These are phyloP conservation scores for Gaeumannomyces tritici DNA, from an alignment of 2,329 filamentous ascomycete species.

Conservation along the genomic window DNA sequence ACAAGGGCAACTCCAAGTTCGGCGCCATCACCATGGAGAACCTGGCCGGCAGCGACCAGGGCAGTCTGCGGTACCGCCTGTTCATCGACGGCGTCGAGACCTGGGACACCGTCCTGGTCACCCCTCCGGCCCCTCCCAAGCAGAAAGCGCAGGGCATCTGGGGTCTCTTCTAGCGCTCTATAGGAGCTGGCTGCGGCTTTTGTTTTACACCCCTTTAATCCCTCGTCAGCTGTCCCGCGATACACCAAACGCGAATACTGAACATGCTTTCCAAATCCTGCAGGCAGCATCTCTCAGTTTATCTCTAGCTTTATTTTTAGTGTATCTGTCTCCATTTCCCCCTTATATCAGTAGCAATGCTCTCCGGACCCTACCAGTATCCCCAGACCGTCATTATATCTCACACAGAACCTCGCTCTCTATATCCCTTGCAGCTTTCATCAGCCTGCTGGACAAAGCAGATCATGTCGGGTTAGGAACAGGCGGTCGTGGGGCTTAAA, in stretches of 20 bases:
- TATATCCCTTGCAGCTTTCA: background rate
- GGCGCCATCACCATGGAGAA: constrained; percentile 72
- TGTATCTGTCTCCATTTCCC: background rate
- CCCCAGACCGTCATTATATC: background rate
- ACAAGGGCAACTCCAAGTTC: constrained; percentile 83
- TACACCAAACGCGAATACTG: background rate
- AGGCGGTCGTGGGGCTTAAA: background rate
- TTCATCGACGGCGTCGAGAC: constrained; percentile 72
- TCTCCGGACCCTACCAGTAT: background rate
- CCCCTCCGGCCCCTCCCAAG: constrained; percentile 28
- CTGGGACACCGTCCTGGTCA: constrained; percentile 57
- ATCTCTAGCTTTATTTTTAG: background rate
- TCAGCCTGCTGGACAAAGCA: background rate
- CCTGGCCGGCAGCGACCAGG: constrained; percentile 53
- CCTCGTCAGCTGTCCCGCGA: background rate
- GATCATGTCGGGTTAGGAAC: background rate
- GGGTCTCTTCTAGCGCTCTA: constrained; percentile 20
- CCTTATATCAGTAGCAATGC: background rate
- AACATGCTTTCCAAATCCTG: background rate
- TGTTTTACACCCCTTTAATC: background rate
- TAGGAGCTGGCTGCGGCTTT: background rate
- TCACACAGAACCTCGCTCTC: background rate
- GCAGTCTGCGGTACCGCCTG: constrained; percentile 68
- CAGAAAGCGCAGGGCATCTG: constrained; percentile 32
- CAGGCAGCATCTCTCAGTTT: background rate